Evolutionary conservation across 768 basidiomycete species (phyloP), one percentile per base, ranked within the genome.

Genomic region (Naganishia antarctica): DNA sequence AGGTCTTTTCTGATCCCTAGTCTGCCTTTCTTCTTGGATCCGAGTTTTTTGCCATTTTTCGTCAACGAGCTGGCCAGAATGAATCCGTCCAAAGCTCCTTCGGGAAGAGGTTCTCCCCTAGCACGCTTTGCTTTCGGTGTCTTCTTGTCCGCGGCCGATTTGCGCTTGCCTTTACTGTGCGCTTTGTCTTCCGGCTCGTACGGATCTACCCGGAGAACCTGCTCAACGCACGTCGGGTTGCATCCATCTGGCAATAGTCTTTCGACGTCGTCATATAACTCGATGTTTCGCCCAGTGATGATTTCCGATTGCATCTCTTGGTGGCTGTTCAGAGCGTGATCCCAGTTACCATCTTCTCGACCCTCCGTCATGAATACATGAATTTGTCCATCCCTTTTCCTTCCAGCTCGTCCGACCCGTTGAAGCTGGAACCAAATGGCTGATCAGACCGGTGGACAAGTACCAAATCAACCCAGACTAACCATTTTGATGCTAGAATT

Each of bases 401-500:
- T 88, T 13, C 96, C 96, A 0, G 96, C 97, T 60, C 96, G 84
- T 51, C 96, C 96, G 58, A 94, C 84, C 21, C 96, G 87, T 84
- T 99, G 96, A 21, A 99, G 84, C 93, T 98, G 70, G n/a, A n/a
- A n/a, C 1, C 37, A 45, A 34, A 16, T 1, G 34, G 21, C 46
- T 4, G 34, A 48, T 28, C 28, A 64, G 40, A 26, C 2, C 25
- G 34, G 13, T 16, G 18, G 12, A 53, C 13, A 29, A 51, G 43
- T 37, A 25, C 37, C 18, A 12, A 1, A 1, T 4, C 31, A 28
- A 18, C 16, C 47, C 64, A 37, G 25, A 68, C 85, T 58, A 76
- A 94, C 94, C 88, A 96, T 91, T 63, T 93, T 90, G 67, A 97
- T 92, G 0, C 93, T 88, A 0, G 90, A 90, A 80, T 94, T 96